Percentiles rank a stretch among this genome's conserved stretches.
phyloP scores from a whole-genome alignment of 257 asterid genomes.

The Nicotiana benthamiana region DNA sequence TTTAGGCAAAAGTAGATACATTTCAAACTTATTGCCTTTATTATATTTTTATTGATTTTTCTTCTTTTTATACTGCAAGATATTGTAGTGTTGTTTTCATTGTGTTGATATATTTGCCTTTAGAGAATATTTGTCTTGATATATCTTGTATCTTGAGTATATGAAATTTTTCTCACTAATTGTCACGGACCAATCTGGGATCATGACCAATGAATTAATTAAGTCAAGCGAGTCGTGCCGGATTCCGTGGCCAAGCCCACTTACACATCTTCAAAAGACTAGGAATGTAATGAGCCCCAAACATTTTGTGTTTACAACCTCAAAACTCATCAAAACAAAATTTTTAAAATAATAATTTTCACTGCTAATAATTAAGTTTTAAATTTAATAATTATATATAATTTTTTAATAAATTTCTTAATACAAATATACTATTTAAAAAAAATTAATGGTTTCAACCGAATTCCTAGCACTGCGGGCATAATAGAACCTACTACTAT shows the following conservation, averaged over 20 bases:
- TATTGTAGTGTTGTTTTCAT: not conserved
- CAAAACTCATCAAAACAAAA: not conserved
- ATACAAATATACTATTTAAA: no score
- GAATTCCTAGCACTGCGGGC: no score
- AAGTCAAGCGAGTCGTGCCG: not conserved
- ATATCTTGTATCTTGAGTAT: not conserved
- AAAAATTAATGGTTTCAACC: no score
- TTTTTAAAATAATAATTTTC: no score
- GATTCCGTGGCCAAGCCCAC: not conserved
- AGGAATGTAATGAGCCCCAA: not conserved
- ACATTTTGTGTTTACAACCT: not conserved
- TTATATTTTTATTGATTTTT: no score
- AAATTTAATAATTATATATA: no score
- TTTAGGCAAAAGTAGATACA: not conserved
- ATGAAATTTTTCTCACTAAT: not conserved
- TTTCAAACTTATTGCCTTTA: not conserved
- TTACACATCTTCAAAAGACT: not conserved
- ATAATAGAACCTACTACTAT: no score
- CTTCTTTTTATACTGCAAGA: not conserved
- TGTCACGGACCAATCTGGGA: not conserved
- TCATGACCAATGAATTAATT: no score
- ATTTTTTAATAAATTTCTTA: no score
- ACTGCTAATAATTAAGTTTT: no score
- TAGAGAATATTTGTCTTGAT: not conserved
- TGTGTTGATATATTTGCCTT: not conserved